Base-by-base conservation (phyloP, 805 yeast species). In the Wickerhamomyces alni region DNA sequence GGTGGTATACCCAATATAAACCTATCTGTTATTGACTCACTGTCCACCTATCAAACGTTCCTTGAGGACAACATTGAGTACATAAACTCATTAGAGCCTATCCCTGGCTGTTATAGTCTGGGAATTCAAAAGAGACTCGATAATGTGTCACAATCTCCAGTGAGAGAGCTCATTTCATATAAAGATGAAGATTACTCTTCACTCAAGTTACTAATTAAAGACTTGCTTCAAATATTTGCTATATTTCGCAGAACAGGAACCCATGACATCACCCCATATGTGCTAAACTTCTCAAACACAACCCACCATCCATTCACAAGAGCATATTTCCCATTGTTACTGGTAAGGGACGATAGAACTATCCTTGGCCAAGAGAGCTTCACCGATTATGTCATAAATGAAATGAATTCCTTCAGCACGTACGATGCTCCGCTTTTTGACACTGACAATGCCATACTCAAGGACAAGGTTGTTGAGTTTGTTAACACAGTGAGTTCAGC, bases 331-430 rank as follows among this genome's bases (percentile, higher is more conserved):
- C 86, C 82, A 39, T 60, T 81, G 17, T 78, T 73, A 50, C 61
- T 82, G 18, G 64, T 82, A 8, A 63, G 87, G 43, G 85, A 82
- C 51, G 80, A 82, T 54, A 71, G 70, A 38, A 63, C 77, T 1
- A 63, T 84, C 2, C 48, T 80, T 18, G 89, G 88, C 0, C 65
- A 64, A 21, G 67, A 62, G 38, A 53, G 57, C 13, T 54, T 77
- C 21, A 42, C 51, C 11, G 62, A 63, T 4, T 56, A 72, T 18
- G 43, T 72, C 27, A 42, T 62, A 15, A 61, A 64, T 26, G 72
- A 73, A 42, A 55, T 82, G 42, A 62, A 62, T 19, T 69, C 67
- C 33, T 58, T 74, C 34, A 55, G 67, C 10, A 67, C 76, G 34
- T 61, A 61, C 16, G 63, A 57, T 31, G 46, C 67, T 7, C 55